phyloP scores from a whole-genome alignment of 2,329 filamentous ascomycete genomes.

The Dichotomopilus funicola region DNA sequence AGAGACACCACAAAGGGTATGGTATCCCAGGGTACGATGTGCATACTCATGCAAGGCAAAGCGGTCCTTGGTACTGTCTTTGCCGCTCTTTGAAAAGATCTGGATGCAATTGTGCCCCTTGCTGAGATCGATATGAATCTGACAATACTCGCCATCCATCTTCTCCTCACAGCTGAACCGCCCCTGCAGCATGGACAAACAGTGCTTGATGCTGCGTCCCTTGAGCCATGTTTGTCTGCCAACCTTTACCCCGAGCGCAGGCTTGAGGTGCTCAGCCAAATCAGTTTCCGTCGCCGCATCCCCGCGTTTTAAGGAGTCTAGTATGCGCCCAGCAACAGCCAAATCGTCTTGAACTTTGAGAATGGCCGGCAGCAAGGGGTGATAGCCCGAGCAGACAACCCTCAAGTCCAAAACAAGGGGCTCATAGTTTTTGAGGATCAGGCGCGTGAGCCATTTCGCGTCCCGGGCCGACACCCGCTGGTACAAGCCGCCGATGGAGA shows the following conservation, averaged over 20 bases:
- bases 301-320: conserved; percentile 35
- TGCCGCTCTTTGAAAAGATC: conserved; percentile 89
- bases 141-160: conserved; percentile 84
- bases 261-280: conserved; percentile 38
- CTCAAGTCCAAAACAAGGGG: conserved; percentile 56
- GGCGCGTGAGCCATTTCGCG: conserved; percentile 79
- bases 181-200: conserved; percentile 55
- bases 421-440: conserved; percentile 71
- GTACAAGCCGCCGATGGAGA: conserved; percentile 51
- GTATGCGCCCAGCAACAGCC: conserved; percentile 48
- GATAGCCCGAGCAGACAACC: conserved; percentile 53
- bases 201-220: conserved; percentile 67
- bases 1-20: too few relatives aligned
- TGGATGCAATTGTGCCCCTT: conserved; percentile 53
- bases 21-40: too few relatives aligned
- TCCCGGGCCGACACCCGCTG: conserved; percentile 57
- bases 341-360: conserved; percentile 66
- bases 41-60: conserved; percentile 49
- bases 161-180: conserved; percentile 72
- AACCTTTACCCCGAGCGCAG: conserved; percentile 55
- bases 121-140: conserved; percentile 70
- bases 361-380: conserved; percentile 63
- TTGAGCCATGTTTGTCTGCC: conserved; percentile 60
- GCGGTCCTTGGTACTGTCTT: conserved; percentile 75
- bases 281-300: conserved; percentile 23